Conservation (phyloP, 1,139 yeast genomes). For the Entelexis paramagnoliae region DNA sequence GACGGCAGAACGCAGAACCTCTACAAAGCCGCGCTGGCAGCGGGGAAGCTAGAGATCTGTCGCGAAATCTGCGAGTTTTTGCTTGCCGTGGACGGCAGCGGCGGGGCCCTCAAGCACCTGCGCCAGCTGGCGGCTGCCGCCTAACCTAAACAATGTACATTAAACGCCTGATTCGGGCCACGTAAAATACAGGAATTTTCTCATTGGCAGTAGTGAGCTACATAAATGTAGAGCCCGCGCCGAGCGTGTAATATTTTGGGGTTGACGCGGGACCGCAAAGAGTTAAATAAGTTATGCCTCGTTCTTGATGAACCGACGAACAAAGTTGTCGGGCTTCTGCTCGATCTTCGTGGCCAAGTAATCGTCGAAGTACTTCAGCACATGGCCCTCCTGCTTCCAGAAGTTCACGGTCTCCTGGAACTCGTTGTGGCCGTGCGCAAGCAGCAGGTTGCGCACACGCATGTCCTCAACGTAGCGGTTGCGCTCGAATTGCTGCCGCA, state of each 20-base stretch:
- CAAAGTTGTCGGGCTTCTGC: conserved; percentile 35
- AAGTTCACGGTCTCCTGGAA: conserved; percentile 79
- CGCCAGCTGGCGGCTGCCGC: conserved; percentile 1
- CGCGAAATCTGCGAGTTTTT: conserved; percentile 35
- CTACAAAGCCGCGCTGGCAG: conserved; percentile 30
- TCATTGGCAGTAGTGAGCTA: too few relatives aligned
- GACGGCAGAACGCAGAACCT: conserved; percentile 23
- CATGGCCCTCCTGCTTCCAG: conserved; percentile 88
- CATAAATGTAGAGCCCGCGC: too few relatives aligned
- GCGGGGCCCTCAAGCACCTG: conserved; percentile 24
- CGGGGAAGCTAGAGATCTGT: conserved; percentile 34
- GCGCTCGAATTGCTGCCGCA: conserved; percentile 85
- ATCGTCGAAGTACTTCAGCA: conserved; percentile 68
- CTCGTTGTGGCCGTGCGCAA: conserved; percentile 83
- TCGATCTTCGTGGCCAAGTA: conserved; percentile 37
- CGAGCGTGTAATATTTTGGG: too few relatives aligned
- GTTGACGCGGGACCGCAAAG: neutral
- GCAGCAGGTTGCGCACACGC: conserved; percentile 54
- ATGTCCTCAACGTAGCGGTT: conserved; percentile 62
- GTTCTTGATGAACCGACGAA: conserved; percentile 52
- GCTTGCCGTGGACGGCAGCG: conserved; percentile 33
- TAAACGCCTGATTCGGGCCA: neutral
- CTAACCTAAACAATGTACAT: neutral
- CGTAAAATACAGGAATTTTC: too few relatives aligned
- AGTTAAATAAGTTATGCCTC: conserved; percentile 18